Evolutionary conservation across 306 rosid species (phyloP), one percentile per base, ranked within the genome.

Genomic region (Quercus wislizeni): DNA sequence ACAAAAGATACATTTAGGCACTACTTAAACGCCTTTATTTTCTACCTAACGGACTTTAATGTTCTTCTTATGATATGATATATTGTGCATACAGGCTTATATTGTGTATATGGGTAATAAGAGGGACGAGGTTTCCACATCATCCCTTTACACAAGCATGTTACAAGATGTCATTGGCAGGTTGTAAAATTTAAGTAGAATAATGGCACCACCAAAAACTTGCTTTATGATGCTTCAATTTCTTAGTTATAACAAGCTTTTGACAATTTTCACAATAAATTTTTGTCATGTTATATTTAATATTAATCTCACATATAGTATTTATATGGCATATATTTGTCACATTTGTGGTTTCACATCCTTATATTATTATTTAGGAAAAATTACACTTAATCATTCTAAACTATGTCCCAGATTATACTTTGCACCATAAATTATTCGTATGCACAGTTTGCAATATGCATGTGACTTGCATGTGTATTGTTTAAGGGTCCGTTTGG

Each of bases 81-180:
- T 41, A 33, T 25, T 74, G 21, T 30, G 25, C 30, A 35, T 73
- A 74, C 86, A 88, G 92, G 75, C 79, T 1, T 88, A 84, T 64
- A 86, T 88, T 72, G 90, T 86, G 15, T 86, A 88, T 12, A 82
- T 83, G 35, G 87, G 92, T 41, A 74, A 49, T 9, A 79, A 18
- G 31, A 43, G 14, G 6, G 81, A 73, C 65, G 81, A 82, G 30
- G 76, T 46, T 56, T 68, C 75, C 10, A 35, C 81, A 1, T 55
- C 79, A 81, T 28, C 83, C n/a, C 72, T 77, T 25, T 79, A 82
- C 69, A 68, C 69, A 52, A 84, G 74, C 61, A 67, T 88, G 55
- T 15, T 88, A 8, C 80, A 75, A 55, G 73, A 88, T 68, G 80
- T 69, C 23, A 51, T 80, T n/a, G 88, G 77, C 65, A 84, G 90